Conservation (phyloP, 2,329 filamentous ascomycete species). For the Sporothrix brasiliensis region DNA sequence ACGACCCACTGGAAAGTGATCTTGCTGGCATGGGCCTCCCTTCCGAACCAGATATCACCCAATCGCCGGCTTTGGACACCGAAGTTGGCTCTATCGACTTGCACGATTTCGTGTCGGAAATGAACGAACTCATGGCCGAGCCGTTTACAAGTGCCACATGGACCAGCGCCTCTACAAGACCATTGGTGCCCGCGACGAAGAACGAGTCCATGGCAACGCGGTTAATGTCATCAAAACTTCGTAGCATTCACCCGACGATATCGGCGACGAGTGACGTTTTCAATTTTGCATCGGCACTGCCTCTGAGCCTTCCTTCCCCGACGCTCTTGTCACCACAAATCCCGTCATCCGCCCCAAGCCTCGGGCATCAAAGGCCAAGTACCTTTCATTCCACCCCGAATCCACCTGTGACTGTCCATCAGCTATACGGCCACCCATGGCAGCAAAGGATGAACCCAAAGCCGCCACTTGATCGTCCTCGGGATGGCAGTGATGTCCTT, state of each 20-base stretch:
- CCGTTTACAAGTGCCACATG: too few species aligned
- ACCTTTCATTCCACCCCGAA: neutral
- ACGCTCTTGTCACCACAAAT: neutral
- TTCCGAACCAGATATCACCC: neutral
- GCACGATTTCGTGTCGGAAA: neutral
- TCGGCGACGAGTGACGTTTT: too few species aligned
- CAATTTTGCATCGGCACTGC: too few species aligned
- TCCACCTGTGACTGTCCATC: neutral
- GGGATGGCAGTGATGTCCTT: neutral
- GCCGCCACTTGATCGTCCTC: neutral
- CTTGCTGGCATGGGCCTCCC: slow-evolving; percentile 1
- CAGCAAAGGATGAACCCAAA: neutral
- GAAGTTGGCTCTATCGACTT: neutral
- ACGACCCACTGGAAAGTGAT: neutral
- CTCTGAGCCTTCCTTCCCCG: neutral
- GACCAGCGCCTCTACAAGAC: neutral
- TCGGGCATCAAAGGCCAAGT: neutral
- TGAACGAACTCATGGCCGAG: neutral
- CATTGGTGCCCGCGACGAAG: neutral
- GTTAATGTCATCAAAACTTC: slow-evolving; percentile 6
- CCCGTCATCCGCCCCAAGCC: neutral
- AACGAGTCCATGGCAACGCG: neutral
- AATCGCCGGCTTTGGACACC: neutral
- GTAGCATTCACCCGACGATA: neutral
- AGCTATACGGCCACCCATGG: neutral